Evolutionary conservation across 139 green algal species (phyloP).

Genomic region (Spirogloea muscicola): DNA sequence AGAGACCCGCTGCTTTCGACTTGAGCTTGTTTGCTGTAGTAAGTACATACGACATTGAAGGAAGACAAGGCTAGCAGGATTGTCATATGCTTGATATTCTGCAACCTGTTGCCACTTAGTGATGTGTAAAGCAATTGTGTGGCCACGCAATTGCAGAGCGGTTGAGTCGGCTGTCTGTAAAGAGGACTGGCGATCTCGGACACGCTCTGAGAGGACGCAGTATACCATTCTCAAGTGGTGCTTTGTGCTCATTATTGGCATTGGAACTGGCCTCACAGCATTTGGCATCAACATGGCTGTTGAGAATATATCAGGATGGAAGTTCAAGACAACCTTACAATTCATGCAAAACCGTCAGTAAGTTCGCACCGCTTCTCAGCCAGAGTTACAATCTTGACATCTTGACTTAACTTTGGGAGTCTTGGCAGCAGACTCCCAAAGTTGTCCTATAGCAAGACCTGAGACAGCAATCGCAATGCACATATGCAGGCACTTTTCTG

Average conservation of each 20-base stretch:
- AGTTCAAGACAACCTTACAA: conserved; percentile 63
- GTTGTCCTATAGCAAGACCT: too few species aligned
- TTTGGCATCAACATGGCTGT: conserved; percentile 70
- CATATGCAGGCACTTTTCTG: conserved; percentile 22
- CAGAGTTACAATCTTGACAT: too few species aligned
- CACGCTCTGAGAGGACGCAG: conserved; percentile 1
- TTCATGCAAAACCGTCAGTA: conserved; percentile 36
- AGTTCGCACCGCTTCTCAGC: too few species aligned
- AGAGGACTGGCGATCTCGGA: conserved; percentile 23
- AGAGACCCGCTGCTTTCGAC: neutral
- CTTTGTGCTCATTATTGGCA: conserved; percentile 24
- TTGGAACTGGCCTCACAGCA: conserved; percentile 20
- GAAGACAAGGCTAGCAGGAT: conserved; percentile 8
- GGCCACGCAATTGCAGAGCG: conserved; percentile 28
- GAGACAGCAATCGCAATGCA: too few species aligned
- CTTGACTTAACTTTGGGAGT: too few species aligned
- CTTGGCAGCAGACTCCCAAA: too few species aligned
- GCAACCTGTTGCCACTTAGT: too few species aligned
- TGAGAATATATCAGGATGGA: conserved; percentile 72
- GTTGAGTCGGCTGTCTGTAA: conserved; percentile 11
- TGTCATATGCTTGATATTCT: conserved; percentile 65
- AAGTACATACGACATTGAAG: neutral
- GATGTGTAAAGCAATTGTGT: too few species aligned
- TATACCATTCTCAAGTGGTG: conserved; percentile 39
- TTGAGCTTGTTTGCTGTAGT: neutral